Conservation (phyloP, 768 basidiomycete genomes). For the Megacollybia marginata region DNA sequence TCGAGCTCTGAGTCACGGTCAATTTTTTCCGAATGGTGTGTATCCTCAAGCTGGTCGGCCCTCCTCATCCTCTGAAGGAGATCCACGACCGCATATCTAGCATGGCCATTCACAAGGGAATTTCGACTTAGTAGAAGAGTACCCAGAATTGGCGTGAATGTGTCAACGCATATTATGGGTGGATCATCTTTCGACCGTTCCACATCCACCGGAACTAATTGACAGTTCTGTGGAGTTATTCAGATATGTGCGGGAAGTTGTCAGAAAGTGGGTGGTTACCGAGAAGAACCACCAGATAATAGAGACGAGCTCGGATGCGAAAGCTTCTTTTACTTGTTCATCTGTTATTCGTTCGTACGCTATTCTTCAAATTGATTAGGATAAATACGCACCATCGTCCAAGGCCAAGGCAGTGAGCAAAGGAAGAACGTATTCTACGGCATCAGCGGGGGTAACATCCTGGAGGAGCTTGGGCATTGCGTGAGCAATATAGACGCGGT, state of each 20-base stretch:
- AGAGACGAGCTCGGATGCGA: constrained; percentile 69
- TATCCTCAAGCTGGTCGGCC: constrained; percentile 7
- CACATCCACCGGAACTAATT: constrained; percentile 47
- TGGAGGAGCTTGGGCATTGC: constrained; percentile 73
- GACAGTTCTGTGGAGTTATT: constrained; percentile 46
- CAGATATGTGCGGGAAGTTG: background rate
- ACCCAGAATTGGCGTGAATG: constrained; percentile 86
- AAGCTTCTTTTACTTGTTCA: constrained; percentile 81
- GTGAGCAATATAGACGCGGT: constrained; percentile 76
- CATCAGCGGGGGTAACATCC: constrained; percentile 77
- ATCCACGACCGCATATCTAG: constrained; percentile 72
- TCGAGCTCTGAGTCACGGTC: constrained; percentile 11
- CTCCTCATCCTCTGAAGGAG: constrained; percentile 64
- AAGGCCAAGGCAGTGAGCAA: constrained; percentile 80
- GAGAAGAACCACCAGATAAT: constrained; percentile 94
- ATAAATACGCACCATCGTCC: constrained; percentile 63
- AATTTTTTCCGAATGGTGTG: background rate
- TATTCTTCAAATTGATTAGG: background rate
- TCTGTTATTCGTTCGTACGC: constrained; percentile 34
- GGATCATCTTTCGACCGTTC: background rate
- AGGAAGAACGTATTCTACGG: constrained; percentile 88
- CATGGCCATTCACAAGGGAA: constrained; percentile 60
- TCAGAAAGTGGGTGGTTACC: constrained; percentile 21
- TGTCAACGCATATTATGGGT: background rate
- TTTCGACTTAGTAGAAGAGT: constrained; percentile 81